Evolutionary conservation across 1,284 basidiomycete genomes (phyloP).

Genomic region (Xanthoconium separans): DNA sequence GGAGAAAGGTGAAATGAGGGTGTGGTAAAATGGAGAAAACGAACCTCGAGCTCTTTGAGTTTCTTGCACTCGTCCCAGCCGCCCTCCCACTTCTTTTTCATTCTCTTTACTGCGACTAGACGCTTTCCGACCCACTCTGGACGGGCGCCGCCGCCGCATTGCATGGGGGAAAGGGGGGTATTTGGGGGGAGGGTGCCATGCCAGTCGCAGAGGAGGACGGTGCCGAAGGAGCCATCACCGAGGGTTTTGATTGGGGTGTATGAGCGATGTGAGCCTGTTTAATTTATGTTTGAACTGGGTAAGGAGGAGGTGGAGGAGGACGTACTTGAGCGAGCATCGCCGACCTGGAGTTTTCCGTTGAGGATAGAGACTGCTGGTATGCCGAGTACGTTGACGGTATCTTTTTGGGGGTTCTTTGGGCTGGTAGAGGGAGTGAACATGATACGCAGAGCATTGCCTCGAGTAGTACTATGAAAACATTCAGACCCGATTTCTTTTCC

Average conservation of each 20-base stretch:
- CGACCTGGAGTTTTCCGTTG: slow-evolving; percentile 65
- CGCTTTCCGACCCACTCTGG: slow-evolving; percentile 95
- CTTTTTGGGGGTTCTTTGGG: slow-evolving; percentile 38
- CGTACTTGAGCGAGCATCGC: slow-evolving; percentile 68
- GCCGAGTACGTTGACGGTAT: slow-evolving; percentile 62
- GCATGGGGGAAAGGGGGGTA: slow-evolving; percentile 87
- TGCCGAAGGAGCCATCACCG: slow-evolving; percentile 96
- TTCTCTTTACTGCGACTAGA: slow-evolving; percentile 96
- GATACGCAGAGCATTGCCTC: slow-evolving; percentile 59
- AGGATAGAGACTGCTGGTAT: slow-evolving; percentile 72
- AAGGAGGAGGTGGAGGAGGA: slow-evolving; percentile 18
- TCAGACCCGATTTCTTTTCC: not conserved
- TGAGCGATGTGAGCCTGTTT: slow-evolving; percentile 53
- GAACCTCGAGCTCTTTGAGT: slow-evolving; percentile 94
- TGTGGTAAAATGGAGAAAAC: slow-evolving; percentile 27
- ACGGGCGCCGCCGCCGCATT: slow-evolving; percentile 82
- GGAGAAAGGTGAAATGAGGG: slow-evolving; percentile 10
- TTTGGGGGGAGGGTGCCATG: slow-evolving; percentile 91
- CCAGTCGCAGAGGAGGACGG: slow-evolving; percentile 99
- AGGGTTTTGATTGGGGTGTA: slow-evolving; percentile 83
- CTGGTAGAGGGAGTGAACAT: slow-evolving; percentile 53
- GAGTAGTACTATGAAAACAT: slow-evolving; percentile 32
- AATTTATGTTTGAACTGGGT: not conserved
- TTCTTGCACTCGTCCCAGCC: slow-evolving; percentile 97
- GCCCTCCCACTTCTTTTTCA: slow-evolving; percentile 97